Percentiles rank a stretch among this genome's conserved stretches.
Conservation (phyloP, 2,329 filamentous ascomycete species). For the Colletotrichum liriopes region DNA sequence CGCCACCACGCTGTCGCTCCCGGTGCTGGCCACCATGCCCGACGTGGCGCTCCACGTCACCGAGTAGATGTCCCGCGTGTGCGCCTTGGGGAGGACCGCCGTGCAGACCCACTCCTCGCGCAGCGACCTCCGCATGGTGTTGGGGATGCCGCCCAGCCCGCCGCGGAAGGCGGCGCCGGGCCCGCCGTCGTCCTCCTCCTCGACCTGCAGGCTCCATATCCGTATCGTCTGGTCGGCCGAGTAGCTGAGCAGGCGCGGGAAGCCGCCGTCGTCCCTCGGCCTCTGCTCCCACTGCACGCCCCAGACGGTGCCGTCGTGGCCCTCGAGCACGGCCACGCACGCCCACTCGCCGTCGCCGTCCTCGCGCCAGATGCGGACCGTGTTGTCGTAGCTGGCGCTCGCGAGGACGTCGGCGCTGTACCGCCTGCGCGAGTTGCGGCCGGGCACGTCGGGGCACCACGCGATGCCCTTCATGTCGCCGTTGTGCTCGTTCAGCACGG, state of each 20-base stretch:
- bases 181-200: conserved; percentile 60
- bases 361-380: conserved; percentile 89
- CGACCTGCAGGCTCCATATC: conserved; percentile 80
- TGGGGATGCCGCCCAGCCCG: conserved; percentile 79
- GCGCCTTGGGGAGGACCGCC: conserved; percentile 79
- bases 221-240: conserved; percentile 87
- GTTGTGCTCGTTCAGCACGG: conserved; percentile 93
- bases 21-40: conserved; percentile 87
- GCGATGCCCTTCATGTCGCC: conserved; percentile 95
- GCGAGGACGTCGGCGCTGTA: conserved; percentile 82
- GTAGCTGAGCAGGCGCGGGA: conserved; percentile 81
- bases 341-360: conserved; percentile 93
- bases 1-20: conserved; percentile 87
- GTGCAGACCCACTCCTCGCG: conserved; percentile 90
- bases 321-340: conserved; percentile 85
- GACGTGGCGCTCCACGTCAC: conserved; percentile 85
- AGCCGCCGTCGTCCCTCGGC: conserved; percentile 56
- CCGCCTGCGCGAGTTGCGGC: conserved; percentile 58
- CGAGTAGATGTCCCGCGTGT: conserved; percentile 88
- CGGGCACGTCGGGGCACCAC: conserved; percentile 84
- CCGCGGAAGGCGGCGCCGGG: conserved; percentile 51
- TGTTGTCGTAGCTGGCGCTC: conserved; percentile 95
- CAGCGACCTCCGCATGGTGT: conserved; percentile 84
- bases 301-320: conserved; percentile 92
- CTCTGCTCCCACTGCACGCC: conserved; percentile 80